These are phyloP conservation scores for Nemania diffusa DNA, from an alignment of 2,329 filamentous ascomycete species.

Conservation along the genomic window DNA sequence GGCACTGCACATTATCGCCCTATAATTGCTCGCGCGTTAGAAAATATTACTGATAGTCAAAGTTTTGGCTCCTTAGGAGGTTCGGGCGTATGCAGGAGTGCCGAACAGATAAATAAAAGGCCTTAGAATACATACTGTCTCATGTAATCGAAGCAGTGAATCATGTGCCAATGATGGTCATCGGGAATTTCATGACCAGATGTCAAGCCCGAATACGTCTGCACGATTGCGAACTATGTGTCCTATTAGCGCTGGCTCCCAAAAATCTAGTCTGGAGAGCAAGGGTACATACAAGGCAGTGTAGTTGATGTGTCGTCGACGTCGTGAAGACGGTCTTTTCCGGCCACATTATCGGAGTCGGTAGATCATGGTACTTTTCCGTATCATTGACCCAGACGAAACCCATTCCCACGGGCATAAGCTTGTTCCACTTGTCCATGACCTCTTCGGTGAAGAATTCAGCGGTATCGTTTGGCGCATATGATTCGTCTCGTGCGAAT, in stretches of 20 bases:
- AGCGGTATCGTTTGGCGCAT: constrained; percentile 52
- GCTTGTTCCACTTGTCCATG: constrained; percentile 52
- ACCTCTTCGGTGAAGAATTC: constrained; percentile 54
- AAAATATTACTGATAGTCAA: neutral
- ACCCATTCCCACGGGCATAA: constrained; percentile 55
- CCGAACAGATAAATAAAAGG: neutral
- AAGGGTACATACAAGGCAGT: constrained; percentile 51
- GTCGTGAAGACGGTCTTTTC: constrained; percentile 54
- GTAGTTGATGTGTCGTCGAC: constrained; percentile 55
- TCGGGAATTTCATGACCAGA: constrained; percentile 53
- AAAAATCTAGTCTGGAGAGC: neutral
- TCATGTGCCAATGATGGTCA: constrained; percentile 60
- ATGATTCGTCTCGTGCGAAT: constrained; percentile 53
- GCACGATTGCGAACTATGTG: constrained; percentile 53
- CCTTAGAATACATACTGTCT: constrained; percentile 47
- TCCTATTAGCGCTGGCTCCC: neutral
- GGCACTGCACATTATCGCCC: constrained; percentile 57
- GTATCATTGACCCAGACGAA: constrained; percentile 50
- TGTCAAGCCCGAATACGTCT: constrained; percentile 57
- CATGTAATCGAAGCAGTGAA: constrained; percentile 61
- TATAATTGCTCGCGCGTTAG: neutral
- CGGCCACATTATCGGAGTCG: constrained; percentile 47
- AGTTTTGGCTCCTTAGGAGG: neutral
- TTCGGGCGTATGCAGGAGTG: neutral
- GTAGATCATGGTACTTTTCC: constrained; percentile 47